These are phyloP conservation scores for Piper longum DNA, from an alignment of 164 flowering plant species.

Conservation along the genomic window DNA sequence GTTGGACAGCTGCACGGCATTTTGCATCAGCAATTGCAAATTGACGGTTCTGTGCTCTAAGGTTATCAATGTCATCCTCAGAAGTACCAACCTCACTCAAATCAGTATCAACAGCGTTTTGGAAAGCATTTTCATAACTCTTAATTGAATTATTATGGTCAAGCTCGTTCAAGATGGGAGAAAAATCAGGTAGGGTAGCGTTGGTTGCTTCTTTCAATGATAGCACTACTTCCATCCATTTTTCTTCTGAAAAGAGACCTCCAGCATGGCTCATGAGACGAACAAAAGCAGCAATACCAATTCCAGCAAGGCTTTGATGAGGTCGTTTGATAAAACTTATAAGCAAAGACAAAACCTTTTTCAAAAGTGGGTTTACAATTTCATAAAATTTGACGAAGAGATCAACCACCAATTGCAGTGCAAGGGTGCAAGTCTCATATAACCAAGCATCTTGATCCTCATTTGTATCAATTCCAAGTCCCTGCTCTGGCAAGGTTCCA, in stretches of 20 bases:
- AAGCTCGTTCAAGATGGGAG: slow-evolving; percentile 20
- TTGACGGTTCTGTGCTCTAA: slow-evolving; percentile 32
- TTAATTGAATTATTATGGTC: slow-evolving; percentile 19
- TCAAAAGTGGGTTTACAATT: slow-evolving; percentile 82
- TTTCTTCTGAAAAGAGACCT: slow-evolving; percentile 75
- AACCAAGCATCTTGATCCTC: slow-evolving; percentile 99
- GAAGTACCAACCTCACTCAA: slow-evolving; percentile 21
- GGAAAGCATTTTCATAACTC: slow-evolving; percentile 19
- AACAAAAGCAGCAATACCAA: slow-evolving; percentile 94
- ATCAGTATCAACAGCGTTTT: slow-evolving; percentile 22
- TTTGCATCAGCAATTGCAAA: slow-evolving; percentile 68
- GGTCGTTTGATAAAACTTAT: slow-evolving; percentile 90
- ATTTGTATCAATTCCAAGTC: slow-evolving; percentile 30
- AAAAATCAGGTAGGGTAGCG: slow-evolving; percentile 84
- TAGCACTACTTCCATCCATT: slow-evolving; percentile 83
- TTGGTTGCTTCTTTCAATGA: slow-evolving; percentile 76
- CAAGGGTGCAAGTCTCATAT: slow-evolving; percentile 92
- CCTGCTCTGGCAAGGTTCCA: slow-evolving; percentile 35
- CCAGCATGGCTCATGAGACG: slow-evolving; percentile 95
- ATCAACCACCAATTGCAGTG: slow-evolving; percentile 90
- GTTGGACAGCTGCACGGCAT: slow-evolving; percentile 90
- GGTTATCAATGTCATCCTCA: slow-evolving; percentile 41
- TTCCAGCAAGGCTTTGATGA: slow-evolving; percentile 98
- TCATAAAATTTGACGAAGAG: slow-evolving; percentile 86
- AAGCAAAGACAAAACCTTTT: slow-evolving; percentile 60